Conservation (phyloP, 2,329 filamentous ascomycete genomes). For the Stromatinia cepivora region DNA sequence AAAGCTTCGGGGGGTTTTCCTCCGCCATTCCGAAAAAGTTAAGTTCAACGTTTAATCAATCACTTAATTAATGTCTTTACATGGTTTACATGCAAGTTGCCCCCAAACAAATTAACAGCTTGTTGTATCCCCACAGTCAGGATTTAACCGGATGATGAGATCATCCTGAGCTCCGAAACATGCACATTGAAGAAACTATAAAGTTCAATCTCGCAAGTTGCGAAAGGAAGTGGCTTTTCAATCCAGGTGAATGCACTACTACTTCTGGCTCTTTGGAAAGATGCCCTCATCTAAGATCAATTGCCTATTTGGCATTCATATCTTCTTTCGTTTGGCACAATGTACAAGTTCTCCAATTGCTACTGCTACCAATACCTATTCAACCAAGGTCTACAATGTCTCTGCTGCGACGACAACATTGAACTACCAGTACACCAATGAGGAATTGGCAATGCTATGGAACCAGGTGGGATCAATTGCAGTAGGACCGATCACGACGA, state of each 20-base stretch:
- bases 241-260: neutral
- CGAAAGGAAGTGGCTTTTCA: neutral
- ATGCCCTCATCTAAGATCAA: slow-evolving; percentile 18
- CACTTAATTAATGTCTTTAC: neutral
- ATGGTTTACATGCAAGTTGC: slow-evolving; percentile 18
- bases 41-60: neutral
- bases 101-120: neutral
- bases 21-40: slow-evolving; percentile 16
- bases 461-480: slow-evolving; percentile 47
- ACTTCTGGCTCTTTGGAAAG: neutral
- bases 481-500: slow-evolving; percentile 46
- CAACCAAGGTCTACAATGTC: slow-evolving; percentile 42
- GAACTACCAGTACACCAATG: slow-evolving; percentile 49
- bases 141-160: slow-evolving; percentile 21
- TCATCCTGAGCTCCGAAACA: neutral
- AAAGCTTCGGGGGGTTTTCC: slow-evolving; percentile 11
- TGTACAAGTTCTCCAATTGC: slow-evolving; percentile 3
- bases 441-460: slow-evolving; percentile 49
- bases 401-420: slow-evolving; percentile 47
- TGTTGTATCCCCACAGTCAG: slow-evolving; percentile 7
- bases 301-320: slow-evolving; percentile 13
- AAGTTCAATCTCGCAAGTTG: slow-evolving; percentile 7
- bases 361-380: slow-evolving; percentile 25
- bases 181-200: slow-evolving; percentile 17
- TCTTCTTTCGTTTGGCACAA: slow-evolving; percentile 6